A percentile compares a stretch with the other conserved stretches of the same genome.
phyloP scores from a whole-genome alignment of 2,329 filamentous ascomycete genomes.

The Trichoderma atrobrunneum region DNA sequence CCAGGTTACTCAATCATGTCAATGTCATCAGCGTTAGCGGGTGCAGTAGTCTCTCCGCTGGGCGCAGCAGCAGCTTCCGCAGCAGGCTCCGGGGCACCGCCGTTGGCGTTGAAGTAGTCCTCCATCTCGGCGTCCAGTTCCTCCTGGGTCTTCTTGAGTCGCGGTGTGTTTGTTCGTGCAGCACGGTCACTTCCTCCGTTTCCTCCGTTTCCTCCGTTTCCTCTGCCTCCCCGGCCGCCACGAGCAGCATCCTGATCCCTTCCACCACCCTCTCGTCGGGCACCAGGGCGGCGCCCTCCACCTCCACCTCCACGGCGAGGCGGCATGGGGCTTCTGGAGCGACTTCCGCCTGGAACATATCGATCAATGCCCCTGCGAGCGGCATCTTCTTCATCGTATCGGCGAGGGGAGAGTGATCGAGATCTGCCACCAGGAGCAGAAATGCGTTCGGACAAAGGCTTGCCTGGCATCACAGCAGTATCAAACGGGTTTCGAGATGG shows the following conservation, averaged over 20 bases:
- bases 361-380: conserved; percentile 70
- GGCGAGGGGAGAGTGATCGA: conserved; percentile 58
- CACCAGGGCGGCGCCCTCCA: conserved; percentile 45
- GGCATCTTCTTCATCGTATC: conserved; percentile 54
- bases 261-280: conserved; percentile 41
- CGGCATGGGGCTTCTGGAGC: conserved; percentile 60
- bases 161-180: conserved; percentile 58
- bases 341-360: conserved; percentile 65
- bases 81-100: conserved; percentile 27
- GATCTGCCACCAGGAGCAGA: conserved; percentile 55
- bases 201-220: neutral
- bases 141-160: conserved; percentile 81
- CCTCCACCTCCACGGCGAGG: conserved; percentile 46
- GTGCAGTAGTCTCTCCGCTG: conserved; percentile 32
- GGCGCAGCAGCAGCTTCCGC: conserved; percentile 30
- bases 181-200: conserved; percentile 33
- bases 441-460: conserved; percentile 60
- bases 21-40: conserved; percentile 52
- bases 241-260: conserved; percentile 34
- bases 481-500: conserved; percentile 55
- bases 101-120: conserved; percentile 70
- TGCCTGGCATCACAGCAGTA: conserved; percentile 52
- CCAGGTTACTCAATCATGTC: conserved; percentile 64
- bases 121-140: conserved; percentile 97
- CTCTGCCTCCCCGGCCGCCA: conserved; percentile 33